These are phyloP conservation scores for Moniliophthora roreri DNA, from an alignment of 1,284 basidiomycete species.

Conservation along the genomic window DNA sequence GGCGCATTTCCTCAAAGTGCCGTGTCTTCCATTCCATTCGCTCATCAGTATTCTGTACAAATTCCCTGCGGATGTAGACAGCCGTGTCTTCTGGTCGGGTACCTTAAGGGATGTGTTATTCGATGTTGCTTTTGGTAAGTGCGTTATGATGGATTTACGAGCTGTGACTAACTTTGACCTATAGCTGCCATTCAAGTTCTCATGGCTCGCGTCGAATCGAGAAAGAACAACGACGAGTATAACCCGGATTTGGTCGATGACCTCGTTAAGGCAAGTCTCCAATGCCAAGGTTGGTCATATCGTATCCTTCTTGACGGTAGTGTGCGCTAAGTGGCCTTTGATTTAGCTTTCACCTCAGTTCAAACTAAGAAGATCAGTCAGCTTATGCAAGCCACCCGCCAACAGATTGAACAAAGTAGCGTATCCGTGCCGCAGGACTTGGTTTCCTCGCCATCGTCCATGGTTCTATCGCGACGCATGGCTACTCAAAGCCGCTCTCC, in stretches of 20 bases:
- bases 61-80: constrained; percentile 71
- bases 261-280: constrained; percentile 51
- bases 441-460: background rate
- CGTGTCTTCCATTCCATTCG: constrained; percentile 74
- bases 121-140: constrained; percentile 37
- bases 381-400: constrained; percentile 12
- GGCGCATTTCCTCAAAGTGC: constrained; percentile 83
- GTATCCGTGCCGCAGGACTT: constrained; percentile 10
- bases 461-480: background rate
- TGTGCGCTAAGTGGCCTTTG: constrained; percentile 8
- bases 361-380: constrained; percentile 33
- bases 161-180: constrained; percentile 17
- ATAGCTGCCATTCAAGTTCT: constrained; percentile 39
- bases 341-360: constrained; percentile 59
- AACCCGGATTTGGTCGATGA: constrained; percentile 41
- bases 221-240: constrained; percentile 28
- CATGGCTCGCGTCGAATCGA: constrained; percentile 31
- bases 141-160: background rate
- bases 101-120: constrained; percentile 61
- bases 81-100: constrained; percentile 67
- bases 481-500: background rate
- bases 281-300: constrained; percentile 51
- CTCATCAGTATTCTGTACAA: constrained; percentile 71
- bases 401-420: constrained; percentile 9
- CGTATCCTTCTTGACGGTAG: background rate